These are phyloP conservation scores for Neonectria sp. DNA, from an alignment of 2,329 filamentous ascomycete genomes.

Conservation along the genomic window DNA sequence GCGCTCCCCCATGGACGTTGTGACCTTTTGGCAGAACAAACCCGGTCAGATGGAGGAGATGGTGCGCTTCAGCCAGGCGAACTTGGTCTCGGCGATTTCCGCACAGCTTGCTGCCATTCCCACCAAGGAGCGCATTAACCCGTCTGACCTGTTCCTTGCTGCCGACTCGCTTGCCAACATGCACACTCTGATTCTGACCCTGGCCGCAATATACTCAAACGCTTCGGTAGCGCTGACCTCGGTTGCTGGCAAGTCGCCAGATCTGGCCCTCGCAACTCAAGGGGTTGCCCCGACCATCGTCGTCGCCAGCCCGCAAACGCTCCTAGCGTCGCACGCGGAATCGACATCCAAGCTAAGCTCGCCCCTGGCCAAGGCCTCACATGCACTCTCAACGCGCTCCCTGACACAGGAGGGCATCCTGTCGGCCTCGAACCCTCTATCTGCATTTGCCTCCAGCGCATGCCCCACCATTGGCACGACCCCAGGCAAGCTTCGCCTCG, in stretches of 20 bases:
- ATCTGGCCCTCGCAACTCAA: conserved; percentile 80
- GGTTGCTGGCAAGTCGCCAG: conserved; percentile 80
- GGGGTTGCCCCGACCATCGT: conserved; percentile 87
- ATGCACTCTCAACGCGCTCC: conserved; percentile 79
- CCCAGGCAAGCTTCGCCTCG: conserved; percentile 82
- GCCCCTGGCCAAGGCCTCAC: conserved; percentile 76
- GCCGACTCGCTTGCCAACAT: conserved; percentile 85
- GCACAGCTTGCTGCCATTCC: conserved; percentile 84
- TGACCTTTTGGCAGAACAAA: conserved; percentile 77
- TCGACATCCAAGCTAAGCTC: conserved; percentile 73
- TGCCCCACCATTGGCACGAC: conserved; percentile 72
- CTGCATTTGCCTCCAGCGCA: conserved; percentile 70
- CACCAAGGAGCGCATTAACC: conserved; percentile 78
- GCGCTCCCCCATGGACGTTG: conserved; percentile 66
- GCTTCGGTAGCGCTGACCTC: conserved; percentile 91
- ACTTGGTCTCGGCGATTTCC: conserved; percentile 89
- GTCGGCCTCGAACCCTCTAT: conserved; percentile 65
- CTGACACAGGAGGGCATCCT: conserved; percentile 81
- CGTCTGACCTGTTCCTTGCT: conserved; percentile 86
- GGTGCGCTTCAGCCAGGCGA: conserved; percentile 85
- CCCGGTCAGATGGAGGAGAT: conserved; percentile 73
- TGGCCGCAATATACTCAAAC: conserved; percentile 88
- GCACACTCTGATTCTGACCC: conserved; percentile 84
- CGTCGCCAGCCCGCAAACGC: conserved; percentile 81
- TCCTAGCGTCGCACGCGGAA: conserved; percentile 77